Conservation (phyloP, 2,329 filamentous ascomycete species). For the Calonectria hawksworthii region DNA sequence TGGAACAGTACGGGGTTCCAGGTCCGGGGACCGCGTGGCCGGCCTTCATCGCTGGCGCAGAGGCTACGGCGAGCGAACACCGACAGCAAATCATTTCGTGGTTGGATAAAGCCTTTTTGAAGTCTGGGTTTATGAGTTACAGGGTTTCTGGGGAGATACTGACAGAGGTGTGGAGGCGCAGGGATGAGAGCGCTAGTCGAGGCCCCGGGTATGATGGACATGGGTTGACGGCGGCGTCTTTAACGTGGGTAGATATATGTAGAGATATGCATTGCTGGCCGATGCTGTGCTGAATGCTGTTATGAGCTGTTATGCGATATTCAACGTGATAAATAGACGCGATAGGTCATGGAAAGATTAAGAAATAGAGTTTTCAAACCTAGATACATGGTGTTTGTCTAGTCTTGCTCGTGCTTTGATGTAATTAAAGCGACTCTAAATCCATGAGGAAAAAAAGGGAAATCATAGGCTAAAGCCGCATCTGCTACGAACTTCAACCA, state of each 20-base stretch:
- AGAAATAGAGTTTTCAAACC: background rate
- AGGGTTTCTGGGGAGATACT: conserved; percentile 34
- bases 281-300: conserved; percentile 24
- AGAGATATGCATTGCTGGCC: conserved; percentile 38
- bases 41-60: conserved; percentile 37
- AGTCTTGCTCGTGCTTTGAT: background rate
- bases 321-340: background rate
- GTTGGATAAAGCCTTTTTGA: conserved; percentile 38
- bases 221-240: conserved; percentile 25
- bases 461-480: too few relatives aligned
- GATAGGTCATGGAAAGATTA: background rate
- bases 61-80: conserved; percentile 33
- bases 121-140: conserved; percentile 40
- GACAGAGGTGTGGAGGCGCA: conserved; percentile 37
- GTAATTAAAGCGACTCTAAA: background rate
- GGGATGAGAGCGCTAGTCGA: conserved; percentile 30
- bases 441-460: background rate
- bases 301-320: too few relatives aligned
- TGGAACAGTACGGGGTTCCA: conserved; percentile 33
- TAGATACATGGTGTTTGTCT: background rate
- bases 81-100: conserved; percentile 34
- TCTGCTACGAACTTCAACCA: too few relatives aligned
- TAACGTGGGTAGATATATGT: conserved; percentile 44
- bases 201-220: background rate
- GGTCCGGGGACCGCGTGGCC: conserved; percentile 41